A percentile compares a stretch with the other conserved stretches of the same genome.
phyloP scores from a whole-genome alignment of 805 yeast species.

The Starmerella sirachaensis region DNA sequence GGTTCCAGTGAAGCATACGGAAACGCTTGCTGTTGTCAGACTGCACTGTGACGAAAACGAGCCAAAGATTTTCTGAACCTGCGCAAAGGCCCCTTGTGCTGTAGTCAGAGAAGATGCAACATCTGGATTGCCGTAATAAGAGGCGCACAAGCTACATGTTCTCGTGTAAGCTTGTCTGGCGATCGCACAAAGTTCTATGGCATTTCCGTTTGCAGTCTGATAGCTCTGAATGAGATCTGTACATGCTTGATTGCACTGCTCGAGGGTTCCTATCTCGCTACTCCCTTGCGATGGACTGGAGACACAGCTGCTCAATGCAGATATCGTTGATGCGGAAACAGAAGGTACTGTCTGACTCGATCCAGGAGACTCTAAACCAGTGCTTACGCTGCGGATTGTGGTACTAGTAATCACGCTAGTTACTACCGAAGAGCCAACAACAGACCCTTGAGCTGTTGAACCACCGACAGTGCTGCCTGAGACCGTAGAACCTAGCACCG shows the following conservation, averaged over 20 bases:
- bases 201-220: not conserved
- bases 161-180: not conserved
- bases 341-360: not conserved
- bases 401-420: conserved; percentile 1
- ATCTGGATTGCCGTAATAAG: not conserved
- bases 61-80: not conserved
- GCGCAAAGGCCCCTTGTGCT: not conserved
- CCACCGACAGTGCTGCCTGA: conserved; percentile 5
- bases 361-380: not conserved
- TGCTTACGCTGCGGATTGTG: not conserved
- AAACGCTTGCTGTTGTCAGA: not conserved
- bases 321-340: not conserved
- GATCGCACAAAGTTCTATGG: not conserved
- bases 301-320: not conserved
- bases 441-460: conserved; percentile 4
- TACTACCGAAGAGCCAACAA: conserved; percentile 1
- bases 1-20: not conserved
- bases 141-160: not conserved
- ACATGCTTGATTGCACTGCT: not conserved
- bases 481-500: conserved; percentile 6
- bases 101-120: not conserved
- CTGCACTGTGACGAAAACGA: not conserved
- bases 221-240: not conserved
- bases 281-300: not conserved
- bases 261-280: not conserved